Percentiles rank a stretch among this genome's conserved stretches.
Evolutionary conservation across 1,284 basidiomycete species (phyloP).

Genomic region (Puccinia hordei): DNA sequence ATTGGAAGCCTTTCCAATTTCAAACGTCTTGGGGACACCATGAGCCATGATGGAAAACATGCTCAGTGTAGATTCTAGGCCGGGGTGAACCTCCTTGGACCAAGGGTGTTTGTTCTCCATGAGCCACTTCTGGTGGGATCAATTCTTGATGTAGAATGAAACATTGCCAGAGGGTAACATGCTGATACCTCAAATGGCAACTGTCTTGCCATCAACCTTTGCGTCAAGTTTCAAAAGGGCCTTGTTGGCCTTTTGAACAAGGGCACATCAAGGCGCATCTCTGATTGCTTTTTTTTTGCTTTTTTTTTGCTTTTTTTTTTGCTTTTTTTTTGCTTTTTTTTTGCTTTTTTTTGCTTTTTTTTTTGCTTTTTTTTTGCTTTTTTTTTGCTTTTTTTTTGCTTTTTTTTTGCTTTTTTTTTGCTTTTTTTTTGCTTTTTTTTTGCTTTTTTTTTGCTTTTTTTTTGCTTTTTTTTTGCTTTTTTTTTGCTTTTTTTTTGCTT

Average conservation of each 20-base stretch:
- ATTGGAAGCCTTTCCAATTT: not conserved
- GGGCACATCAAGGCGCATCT: too few species aligned
- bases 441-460: too few species aligned
- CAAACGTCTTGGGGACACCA: not conserved
- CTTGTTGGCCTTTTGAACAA: not conserved
- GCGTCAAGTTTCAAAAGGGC: not conserved
- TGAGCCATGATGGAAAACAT: not conserved
- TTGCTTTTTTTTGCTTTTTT: too few species aligned
- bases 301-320: too few species aligned
- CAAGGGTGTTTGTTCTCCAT: slow-evolving; percentile 15
- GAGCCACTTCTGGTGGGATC: slow-evolving; percentile 14
- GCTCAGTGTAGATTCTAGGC: not conserved
- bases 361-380: too few species aligned
- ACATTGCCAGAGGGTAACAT: not conserved
- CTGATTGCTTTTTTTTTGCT: too few species aligned
- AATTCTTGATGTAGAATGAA: slow-evolving; percentile 1
- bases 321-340: too few species aligned
- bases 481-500: too few species aligned
- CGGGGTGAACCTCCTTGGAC: slow-evolving; percentile 15
- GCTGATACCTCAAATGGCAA: not conserved
- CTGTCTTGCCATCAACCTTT: not conserved
- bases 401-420: too few species aligned
- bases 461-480: too few species aligned
- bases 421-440: too few species aligned
- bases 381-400: too few species aligned